These are phyloP conservation scores for Collybia sp. DNA, from an alignment of 768 basidiomycete species.

Conservation along the genomic window DNA sequence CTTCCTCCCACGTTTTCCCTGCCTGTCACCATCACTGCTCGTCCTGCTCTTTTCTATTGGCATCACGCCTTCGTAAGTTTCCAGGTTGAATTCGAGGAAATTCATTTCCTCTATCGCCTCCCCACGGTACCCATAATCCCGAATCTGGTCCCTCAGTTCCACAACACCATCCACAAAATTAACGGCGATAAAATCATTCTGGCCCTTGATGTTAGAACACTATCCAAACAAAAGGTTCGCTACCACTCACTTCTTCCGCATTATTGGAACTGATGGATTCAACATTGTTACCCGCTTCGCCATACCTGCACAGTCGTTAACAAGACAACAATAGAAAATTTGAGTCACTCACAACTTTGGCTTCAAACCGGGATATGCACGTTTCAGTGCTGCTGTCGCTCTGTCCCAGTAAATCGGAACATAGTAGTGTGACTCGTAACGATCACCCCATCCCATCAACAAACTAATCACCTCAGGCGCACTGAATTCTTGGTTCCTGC, in stretches of 20 bases:
- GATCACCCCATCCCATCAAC: slow-evolving; percentile 38
- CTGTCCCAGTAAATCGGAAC: slow-evolving; percentile 26
- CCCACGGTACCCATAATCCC: slow-evolving; percentile 15
- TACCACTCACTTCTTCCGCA: no score
- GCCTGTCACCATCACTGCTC: slow-evolving; percentile 2
- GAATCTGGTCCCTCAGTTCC: slow-evolving; percentile 11
- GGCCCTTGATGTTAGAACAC: no score
- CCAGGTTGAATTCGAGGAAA: slow-evolving; percentile 11
- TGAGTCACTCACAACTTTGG: slow-evolving; percentile 1
- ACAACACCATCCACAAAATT: slow-evolving; percentile 1
- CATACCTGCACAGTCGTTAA: no score
- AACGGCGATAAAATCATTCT: no score
- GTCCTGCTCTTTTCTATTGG: background rate
- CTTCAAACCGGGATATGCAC: slow-evolving; percentile 6
- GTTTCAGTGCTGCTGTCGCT: slow-evolving; percentile 9
- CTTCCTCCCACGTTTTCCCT: slow-evolving; percentile 9
- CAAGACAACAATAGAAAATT: no score
- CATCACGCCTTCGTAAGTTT: slow-evolving; percentile 14
- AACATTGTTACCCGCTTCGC: no score
- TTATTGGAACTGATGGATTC: no score
- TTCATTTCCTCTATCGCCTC: slow-evolving; percentile 1
- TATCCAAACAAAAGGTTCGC: slow-evolving; percentile 5
- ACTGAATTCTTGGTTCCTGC: slow-evolving; percentile 29
- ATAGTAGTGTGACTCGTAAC: slow-evolving; percentile 30
- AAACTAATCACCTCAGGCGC: slow-evolving; percentile 31